Base-by-base conservation (phyloP, 371 early-diverging fungal genomes). In the Lichtheimia hyalospora region DNA sequence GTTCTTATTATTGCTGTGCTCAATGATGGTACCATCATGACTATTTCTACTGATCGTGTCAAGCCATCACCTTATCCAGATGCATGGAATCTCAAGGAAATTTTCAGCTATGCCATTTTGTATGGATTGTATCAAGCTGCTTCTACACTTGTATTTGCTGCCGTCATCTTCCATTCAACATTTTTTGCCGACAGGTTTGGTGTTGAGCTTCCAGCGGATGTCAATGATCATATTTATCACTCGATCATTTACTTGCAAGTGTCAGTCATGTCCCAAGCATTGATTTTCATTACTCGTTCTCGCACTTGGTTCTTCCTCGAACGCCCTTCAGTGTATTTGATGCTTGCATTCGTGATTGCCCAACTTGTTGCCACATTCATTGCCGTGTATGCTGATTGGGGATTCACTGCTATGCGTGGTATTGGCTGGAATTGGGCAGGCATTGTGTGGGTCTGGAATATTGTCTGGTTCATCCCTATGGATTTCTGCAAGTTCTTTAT, bases 381-480 rank as follows among this genome's bases (percentile, higher is more conserved):
- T 61, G 73, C 84, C 43, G 81, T 81, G 61, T 84, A 84, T 49
- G 84, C 84, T 52, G 66, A 84, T 76, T 84, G 84, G 84, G 69
- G 72, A 41, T 84, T 84, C 73, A 82, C 84, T 52, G 54, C 69
- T 44, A 82, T 84, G 39, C 51, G 67, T 34, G 81, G 81, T 55
- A 81, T 81, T 70, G 84, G 82, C 43, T 84, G 84, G 84, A 59
- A 70, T 27, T 81, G 74, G 78, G 84, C 75, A 51, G 83, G 83
- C 64, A 84, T 83, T 60, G 86, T 83, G 65, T 89, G 89, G 89
- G 78, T 89, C 74, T 89, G 87, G 87, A 87, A 89, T 82, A 82
- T 89, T 56, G 65, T 89, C 64, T 89, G 89, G 89, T 89, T 85
- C 71, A 59, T 86, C 52, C 89, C 89, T 41, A 68, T 89, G 62